Evolutionary conservation across 1,284 basidiomycete species (phyloP), one percentile per base, ranked within the genome.

Genomic region (Leccinum pseudoinsigne): DNA sequence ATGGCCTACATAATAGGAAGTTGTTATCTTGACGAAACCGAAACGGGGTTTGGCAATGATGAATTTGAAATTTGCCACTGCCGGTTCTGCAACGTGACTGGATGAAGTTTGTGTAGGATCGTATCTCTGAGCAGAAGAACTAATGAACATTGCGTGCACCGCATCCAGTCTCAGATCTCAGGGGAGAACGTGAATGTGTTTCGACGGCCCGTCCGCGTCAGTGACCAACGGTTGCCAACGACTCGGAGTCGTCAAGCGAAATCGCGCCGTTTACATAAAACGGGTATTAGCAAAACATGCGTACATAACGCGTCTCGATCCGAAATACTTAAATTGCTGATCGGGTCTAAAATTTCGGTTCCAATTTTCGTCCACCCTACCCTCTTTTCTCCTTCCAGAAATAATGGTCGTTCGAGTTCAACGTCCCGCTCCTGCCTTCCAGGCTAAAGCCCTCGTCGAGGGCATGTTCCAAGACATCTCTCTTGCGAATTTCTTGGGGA

Each of bases 341-440:
- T 60, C 66, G 36, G 58, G 2, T 12, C 36, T 18, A 59, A 57
- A 11, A 4, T 23, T 57, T 47, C 16, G 40, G 53, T 34, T 18
- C 9, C 54, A 11, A 18, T 10, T 55, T 55, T 21, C 34, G 28
- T 55, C 45, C 11, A 4, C 51, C 18, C 2, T 34, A 40, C 14
- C 16, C 50, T 36, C 23, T 16, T 14, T 26, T 23, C 12, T 23
- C 18, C 47, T 50, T 50, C 18, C 5, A 50, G 47, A 12, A 53
- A 47, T 58, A 40, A 92, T 92, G 89, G 83, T 86, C 69, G 90
- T 87, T 67, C 79, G 82, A 66, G 84, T 93, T 68, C 91, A 93
- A 79, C 87, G 85, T 69, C 89, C 90, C 63, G 92, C 92, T 40
- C 92, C 92, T 61, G 74, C 79, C 28, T 95, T 95, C 82, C 87